Evolutionary conservation across 768 basidiomycete species (phyloP).

Genomic region (Serendipita vermifera): DNA sequence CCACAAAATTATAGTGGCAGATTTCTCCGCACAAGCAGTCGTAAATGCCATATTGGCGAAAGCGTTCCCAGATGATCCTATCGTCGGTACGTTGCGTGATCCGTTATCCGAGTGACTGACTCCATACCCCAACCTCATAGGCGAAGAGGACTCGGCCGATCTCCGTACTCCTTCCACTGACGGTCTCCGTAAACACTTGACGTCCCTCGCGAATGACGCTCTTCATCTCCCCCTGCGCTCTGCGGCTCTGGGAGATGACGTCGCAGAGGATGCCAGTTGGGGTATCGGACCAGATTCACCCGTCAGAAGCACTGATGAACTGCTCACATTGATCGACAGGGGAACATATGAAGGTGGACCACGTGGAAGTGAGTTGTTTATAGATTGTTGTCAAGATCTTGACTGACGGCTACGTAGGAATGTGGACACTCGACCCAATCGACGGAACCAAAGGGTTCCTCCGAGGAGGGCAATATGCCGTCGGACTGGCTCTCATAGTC

Average conservation of each 20-base stretch:
- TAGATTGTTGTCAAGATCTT: background rate
- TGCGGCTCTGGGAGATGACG: conserved; percentile 40
- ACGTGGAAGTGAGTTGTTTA: conserved; percentile 47
- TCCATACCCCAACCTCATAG: background rate
- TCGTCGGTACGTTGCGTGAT: conserved; percentile 39
- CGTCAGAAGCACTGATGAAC: conserved; percentile 38
- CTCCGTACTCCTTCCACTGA: conserved; percentile 39
- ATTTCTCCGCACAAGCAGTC: conserved; percentile 87
- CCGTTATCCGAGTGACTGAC: background rate
- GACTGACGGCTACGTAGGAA: conserved; percentile 32
- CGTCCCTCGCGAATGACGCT: conserved; percentile 71
- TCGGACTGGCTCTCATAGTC: conserved; percentile 75
- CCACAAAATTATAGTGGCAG: conserved; percentile 49
- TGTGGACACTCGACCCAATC: conserved; percentile 83
- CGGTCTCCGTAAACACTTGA: conserved; percentile 49
- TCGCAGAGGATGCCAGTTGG: conserved; percentile 37
- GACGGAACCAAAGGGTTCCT: conserved; percentile 93
- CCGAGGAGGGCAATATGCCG: conserved; percentile 84
- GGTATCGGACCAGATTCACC: conserved; percentile 49
- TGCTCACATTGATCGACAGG: conserved; percentile 78
- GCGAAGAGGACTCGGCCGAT: conserved; percentile 86
- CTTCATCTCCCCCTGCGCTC: conserved; percentile 27
- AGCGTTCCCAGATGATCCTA: conserved; percentile 73
- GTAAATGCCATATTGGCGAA: conserved; percentile 64
- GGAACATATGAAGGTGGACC: conserved; percentile 63